phyloP scores from a whole-genome alignment of 176 grass and related monocot genomes.

The Secale cereale region DNA sequence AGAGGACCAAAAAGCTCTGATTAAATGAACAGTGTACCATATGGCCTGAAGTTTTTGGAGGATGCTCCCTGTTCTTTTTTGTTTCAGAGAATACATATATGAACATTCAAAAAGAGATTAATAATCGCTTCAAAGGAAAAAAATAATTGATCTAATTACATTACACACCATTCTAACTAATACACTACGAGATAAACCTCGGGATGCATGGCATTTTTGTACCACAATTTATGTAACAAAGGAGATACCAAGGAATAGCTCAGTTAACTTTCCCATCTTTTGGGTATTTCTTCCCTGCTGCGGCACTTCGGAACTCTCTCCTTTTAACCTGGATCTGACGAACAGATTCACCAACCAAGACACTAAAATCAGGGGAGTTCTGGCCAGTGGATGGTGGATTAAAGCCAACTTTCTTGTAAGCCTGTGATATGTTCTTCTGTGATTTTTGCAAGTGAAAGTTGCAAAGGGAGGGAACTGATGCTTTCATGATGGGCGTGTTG shows the following conservation, averaged over 20 bases:
- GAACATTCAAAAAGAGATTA: background rate
- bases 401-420: conserved; percentile 64
- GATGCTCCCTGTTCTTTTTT: too few species aligned
- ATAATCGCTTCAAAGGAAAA: too few species aligned
- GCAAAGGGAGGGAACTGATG: conserved; percentile 65
- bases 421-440: conserved; percentile 57
- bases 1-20: too few species aligned
- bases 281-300: conserved; percentile 6
- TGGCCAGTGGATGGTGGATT: conserved; percentile 47
- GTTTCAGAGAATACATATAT: too few species aligned
- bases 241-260: background rate
- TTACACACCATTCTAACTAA: too few species aligned
- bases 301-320: conserved; percentile 34
- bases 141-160: too few species aligned
- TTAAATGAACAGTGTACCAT: too few species aligned
- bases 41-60: too few species aligned
- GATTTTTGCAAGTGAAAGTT: conserved; percentile 53
- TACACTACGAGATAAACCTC: too few species aligned
- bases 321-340: conserved; percentile 75
- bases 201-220: too few species aligned
- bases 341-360: conserved; percentile 66
- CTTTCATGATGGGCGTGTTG: conserved; percentile 60
- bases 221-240: too few species aligned
- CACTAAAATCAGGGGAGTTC: conserved; percentile 48
- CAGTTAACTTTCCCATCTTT: conserved; percentile 30